Evolutionary conservation across 306 rosid species (phyloP).

Genomic region (Canavalia ensiformis): DNA sequence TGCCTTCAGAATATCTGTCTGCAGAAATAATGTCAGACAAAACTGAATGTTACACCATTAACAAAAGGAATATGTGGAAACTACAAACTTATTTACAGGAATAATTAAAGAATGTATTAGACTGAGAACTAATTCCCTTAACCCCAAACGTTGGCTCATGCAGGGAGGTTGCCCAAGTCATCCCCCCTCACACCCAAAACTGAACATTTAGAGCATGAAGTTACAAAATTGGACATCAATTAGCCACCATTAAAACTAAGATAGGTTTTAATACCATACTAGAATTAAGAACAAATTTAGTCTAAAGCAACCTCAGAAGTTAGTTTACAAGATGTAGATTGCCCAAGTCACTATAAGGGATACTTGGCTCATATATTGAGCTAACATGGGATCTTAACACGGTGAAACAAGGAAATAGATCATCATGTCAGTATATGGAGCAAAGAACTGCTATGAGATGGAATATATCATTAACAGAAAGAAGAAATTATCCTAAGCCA

Average conservation of each 20-base stretch:
- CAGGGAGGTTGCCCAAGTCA: not conserved
- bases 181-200: not conserved
- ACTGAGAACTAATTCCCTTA: not conserved
- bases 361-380: not conserved
- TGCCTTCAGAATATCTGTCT: conserved; percentile 92
- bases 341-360: conserved; percentile 2
- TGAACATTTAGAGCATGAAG: not conserved
- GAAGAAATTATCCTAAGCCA: conserved; percentile 11
- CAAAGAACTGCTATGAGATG: not conserved
- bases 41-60: conserved; percentile 27
- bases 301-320: not conserved
- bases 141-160: not conserved
- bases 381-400: conserved; percentile 3
- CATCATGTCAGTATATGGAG: conserved; percentile 17
- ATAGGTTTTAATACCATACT: not conserved
- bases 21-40: conserved; percentile 53
- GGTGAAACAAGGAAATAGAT: conserved; percentile 11
- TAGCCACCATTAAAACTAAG: not conserved
- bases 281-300: not conserved
- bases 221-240: not conserved
- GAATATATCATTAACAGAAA: conserved; percentile 2
- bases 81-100: conserved; percentile 5
- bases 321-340: not conserved
- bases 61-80: conserved; percentile 27
- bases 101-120: not conserved